Conservation (phyloP, 225 moss, liverwort and hornwort species). For the Polytrichum commune region DNA sequence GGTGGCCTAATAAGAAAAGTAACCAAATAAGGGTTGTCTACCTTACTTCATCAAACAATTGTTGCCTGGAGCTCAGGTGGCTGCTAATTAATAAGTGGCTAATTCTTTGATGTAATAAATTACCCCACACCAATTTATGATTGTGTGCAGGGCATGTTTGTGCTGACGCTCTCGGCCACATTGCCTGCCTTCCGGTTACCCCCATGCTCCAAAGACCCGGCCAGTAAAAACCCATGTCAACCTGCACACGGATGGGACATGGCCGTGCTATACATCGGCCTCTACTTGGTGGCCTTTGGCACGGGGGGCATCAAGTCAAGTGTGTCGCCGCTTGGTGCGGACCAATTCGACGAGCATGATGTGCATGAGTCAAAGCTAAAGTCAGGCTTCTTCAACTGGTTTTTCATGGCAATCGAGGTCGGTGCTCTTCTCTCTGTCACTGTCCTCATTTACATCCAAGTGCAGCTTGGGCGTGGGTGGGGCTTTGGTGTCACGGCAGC, state of each 20-base stretch:
- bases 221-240: neutral
- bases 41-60: too few relatives aligned
- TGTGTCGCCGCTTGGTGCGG: slow-evolving; percentile 42
- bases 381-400: slow-evolving; percentile 52
- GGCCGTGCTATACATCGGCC: slow-evolving; percentile 19
- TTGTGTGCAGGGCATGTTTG: slow-evolving; percentile 25
- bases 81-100: too few relatives aligned
- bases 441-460: slow-evolving; percentile 33
- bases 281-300: slow-evolving; percentile 46
- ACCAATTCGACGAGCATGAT: slow-evolving; percentile 44
- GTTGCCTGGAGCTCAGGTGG: too few relatives aligned
- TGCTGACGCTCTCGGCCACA: slow-evolving; percentile 30
- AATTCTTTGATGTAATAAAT: too few relatives aligned
- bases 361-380: slow-evolving; percentile 23
- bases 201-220: neutral
- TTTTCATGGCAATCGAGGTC: slow-evolving; percentile 35
- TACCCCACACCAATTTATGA: neutral
- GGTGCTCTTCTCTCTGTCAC: slow-evolving; percentile 37
- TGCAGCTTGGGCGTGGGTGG: slow-evolving; percentile 36
- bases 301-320: slow-evolving; percentile 38
- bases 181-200: slow-evolving; percentile 17
- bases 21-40: too few relatives aligned
- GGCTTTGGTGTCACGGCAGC: slow-evolving; percentile 32
- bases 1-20: too few relatives aligned
- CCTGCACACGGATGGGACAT: slow-evolving; percentile 13